phyloP scores from a whole-genome alignment of 2,329 filamentous ascomycete genomes.

The Fusarium abutilonis region DNA sequence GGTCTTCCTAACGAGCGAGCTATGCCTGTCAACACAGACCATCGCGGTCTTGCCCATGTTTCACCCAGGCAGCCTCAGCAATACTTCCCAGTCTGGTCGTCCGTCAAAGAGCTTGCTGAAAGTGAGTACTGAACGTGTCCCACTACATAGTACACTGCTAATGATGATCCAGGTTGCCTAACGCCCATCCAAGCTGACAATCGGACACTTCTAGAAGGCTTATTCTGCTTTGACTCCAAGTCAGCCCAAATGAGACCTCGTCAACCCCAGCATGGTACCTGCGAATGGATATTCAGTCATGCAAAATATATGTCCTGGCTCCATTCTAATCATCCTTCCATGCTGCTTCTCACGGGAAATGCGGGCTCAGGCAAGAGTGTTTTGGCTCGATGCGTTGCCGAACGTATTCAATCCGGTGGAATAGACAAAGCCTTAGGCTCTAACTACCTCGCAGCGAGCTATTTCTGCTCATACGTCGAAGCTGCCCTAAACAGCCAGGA shows the following conservation, averaged over 20 bases:
- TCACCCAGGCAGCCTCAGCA: neutral
- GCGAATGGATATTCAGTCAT: slow-evolving; percentile 9
- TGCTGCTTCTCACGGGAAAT: neutral
- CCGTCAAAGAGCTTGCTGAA: neutral
- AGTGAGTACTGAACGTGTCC: neutral
- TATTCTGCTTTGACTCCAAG: slow-evolving; percentile 10
- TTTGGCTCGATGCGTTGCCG: neutral
- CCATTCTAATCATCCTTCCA: neutral
- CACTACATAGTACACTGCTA: neutral
- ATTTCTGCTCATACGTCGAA: slow-evolving; percentile 13
- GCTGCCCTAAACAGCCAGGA: neutral
- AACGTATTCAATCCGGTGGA: neutral
- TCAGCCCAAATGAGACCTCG: slow-evolving; percentile 2
- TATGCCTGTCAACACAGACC: slow-evolving; percentile 8
- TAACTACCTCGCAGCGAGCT: neutral
- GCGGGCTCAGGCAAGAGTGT: slow-evolving; percentile 10
- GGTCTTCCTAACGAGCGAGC: slow-evolving; percentile 7
- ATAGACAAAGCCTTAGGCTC: neutral
- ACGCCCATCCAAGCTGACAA: neutral
- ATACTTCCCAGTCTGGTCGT: neutral
- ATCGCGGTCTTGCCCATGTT: neutral
- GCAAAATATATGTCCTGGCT: neutral
- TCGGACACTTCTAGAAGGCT: neutral
- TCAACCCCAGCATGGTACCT: slow-evolving; percentile 2
- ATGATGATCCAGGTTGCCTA: neutral